Evolutionary conservation across 768 basidiomycete genomes (phyloP), one percentile per base, ranked within the genome.

Genomic region (Suillus occidentalis): DNA sequence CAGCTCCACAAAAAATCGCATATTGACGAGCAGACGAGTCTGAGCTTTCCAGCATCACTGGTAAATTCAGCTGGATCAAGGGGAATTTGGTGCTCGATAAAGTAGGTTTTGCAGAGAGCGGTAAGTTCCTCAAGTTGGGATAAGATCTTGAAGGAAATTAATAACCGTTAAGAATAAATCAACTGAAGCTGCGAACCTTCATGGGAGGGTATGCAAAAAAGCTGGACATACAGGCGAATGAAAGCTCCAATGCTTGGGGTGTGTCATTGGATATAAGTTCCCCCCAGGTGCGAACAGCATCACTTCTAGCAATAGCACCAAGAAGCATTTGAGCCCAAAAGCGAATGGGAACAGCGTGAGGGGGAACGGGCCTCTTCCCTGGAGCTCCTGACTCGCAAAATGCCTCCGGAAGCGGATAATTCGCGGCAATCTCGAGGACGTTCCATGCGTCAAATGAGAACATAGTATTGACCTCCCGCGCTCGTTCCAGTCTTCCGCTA

Each of bases 391-490:
- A 72, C 20, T 65, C 69, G 56, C 63, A 59, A 59, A 80, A 73
- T 56, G 69, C 67, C 40, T 68, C 63, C 0, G 82, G 80, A 40
- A 82, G 59, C 28, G 80, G 71, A 20, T 76, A 74, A 25, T 72
- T 69, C 36, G 76, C 70, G 68, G 83, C 81, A 16, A 78, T 67
- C 22, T 82, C 77, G 62, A 89, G 70, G 20, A 72, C 81, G 69
- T 88, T 84, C 85, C 85, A 89, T 45, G 83, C 79, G 65, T 89
- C 88, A 66, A 84, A 80, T 13, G 79, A 79, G 67, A 82, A 73
- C 47, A 73, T 73, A n/a, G 77, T 71, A 28, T 71, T 75, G 14
- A 87, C 65, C 43, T 75, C 71, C 52, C 77, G 71, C 18, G 83
- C 84, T 65, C 73, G 69, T 39, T 76, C 74, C 52, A 78, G 75